Evolutionary conservation across 306 rosid species (phyloP).

Genomic region (Begonia fuchsioides): DNA sequence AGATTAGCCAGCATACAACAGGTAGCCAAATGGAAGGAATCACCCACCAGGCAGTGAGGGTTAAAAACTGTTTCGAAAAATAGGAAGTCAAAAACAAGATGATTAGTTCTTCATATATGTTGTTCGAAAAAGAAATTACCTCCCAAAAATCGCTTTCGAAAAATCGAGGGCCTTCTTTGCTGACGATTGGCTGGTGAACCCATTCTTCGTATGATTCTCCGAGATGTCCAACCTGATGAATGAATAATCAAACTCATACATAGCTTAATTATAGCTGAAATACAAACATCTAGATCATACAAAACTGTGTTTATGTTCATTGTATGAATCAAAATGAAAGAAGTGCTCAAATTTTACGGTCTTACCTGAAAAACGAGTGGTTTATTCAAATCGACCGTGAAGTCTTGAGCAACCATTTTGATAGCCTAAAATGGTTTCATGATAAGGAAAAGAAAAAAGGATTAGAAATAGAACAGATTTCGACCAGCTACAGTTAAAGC

Average conservation of each 20-base stretch:
- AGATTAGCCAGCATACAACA: constrained; percentile 51
- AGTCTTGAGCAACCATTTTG: constrained; percentile 11
- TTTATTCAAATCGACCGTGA: constrained; percentile 10
- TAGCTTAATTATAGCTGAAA: too few relatives aligned
- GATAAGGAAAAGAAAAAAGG: too few relatives aligned
- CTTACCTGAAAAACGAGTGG: constrained; percentile 13
- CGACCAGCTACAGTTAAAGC: too few relatives aligned
- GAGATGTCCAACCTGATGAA: constrained; percentile 71
- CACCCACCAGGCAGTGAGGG: constrained; percentile 93
- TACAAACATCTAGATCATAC: too few relatives aligned
- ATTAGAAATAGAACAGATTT: background rate
- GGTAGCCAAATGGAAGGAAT: constrained; percentile 88
- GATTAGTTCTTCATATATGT: background rate
- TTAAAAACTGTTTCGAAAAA: constrained; percentile 56
- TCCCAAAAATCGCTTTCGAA: constrained; percentile 68
- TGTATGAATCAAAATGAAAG: too few relatives aligned
- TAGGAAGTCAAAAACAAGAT: background rate
- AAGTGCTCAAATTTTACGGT: too few relatives aligned
- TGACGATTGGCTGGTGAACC: constrained; percentile 86
- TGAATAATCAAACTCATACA: too few relatives aligned
- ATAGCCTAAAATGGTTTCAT: background rate
- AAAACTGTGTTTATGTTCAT: too few relatives aligned
- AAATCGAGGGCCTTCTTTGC: constrained; percentile 83
- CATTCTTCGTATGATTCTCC: constrained; percentile 86
- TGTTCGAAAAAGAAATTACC: constrained; percentile 22